Conservation (phyloP, 2,329 filamentous ascomycete species). For the Talaromyces albobiverticillius region DNA sequence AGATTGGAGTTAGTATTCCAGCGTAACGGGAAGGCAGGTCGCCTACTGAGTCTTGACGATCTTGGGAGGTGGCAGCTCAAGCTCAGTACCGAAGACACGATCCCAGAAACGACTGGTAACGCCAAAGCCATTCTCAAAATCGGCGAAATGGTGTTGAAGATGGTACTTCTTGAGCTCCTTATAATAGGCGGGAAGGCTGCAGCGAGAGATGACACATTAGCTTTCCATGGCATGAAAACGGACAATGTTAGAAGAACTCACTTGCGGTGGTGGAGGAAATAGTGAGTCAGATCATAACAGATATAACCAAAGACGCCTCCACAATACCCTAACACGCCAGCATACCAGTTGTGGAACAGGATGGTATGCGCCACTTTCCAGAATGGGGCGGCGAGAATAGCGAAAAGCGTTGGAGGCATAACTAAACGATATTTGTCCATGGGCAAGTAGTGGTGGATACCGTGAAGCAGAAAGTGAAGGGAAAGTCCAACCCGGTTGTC, state of each 20-base stretch:
- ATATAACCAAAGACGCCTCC: slow-evolving; percentile 95
- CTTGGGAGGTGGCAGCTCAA: slow-evolving; percentile 48
- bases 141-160: slow-evolving; percentile 93
- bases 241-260: slow-evolving; percentile 38
- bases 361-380: slow-evolving; percentile 84
- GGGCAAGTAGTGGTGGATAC: slow-evolving; percentile 97
- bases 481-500: slow-evolving; percentile 88
- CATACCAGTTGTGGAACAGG: slow-evolving; percentile 82
- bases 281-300: slow-evolving; percentile 95
- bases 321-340: slow-evolving; percentile 73
- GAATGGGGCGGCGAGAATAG: slow-evolving; percentile 80
- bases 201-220: slow-evolving; percentile 16
- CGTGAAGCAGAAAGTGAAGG: slow-evolving; percentile 88
- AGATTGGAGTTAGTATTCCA: neutral
- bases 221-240: neutral
- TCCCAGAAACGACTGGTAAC: slow-evolving; percentile 98
- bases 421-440: slow-evolving; percentile 98
- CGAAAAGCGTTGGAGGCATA: slow-evolving; percentile 89
- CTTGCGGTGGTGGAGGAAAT: slow-evolving; percentile 96
- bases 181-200: slow-evolving; percentile 78
- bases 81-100: slow-evolving; percentile 81
- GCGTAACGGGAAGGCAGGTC: neutral
- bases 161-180: slow-evolving; percentile 95
- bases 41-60: slow-evolving; percentile 34
- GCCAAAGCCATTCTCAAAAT: slow-evolving; percentile 96